phyloP scores from a whole-genome alignment of 768 basidiomycete species.

The Mycena chlorophos region DNA sequence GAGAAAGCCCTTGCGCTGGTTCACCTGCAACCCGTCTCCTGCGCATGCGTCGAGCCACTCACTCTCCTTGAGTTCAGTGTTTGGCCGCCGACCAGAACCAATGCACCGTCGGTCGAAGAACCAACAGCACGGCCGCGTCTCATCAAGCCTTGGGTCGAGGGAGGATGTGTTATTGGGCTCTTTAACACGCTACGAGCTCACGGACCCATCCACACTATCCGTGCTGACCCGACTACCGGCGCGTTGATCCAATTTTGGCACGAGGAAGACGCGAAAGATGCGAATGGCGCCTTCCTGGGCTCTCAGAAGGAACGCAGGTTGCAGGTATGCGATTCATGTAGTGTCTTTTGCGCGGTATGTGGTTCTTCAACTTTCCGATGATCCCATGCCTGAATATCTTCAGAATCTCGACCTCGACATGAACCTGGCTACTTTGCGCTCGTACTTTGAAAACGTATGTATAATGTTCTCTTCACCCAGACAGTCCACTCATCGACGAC shows the following conservation, averaged over 20 bases:
- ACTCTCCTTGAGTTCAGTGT: conserved; percentile 3
- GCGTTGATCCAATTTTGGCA: conserved; percentile 22
- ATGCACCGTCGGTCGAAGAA: not conserved
- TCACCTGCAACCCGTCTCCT: conserved; percentile 9
- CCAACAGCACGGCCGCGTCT: conserved; percentile 9
- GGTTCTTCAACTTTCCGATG: not conserved
- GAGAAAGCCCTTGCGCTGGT: conserved; percentile 20
- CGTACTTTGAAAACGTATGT: not conserved
- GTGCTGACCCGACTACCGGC: conserved; percentile 11
- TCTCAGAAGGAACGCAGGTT: too few relatives aligned
- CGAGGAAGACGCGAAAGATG: conserved; percentile 15
- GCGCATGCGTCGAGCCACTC: not conserved
- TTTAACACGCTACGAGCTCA: conserved; percentile 15
- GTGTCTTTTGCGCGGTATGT: not conserved
- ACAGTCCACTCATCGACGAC: not conserved
- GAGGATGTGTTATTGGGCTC: conserved; percentile 6
- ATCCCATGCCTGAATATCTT: not conserved
- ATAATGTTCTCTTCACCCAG: not conserved
- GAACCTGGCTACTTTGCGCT: not conserved
- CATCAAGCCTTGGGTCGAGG: conserved; percentile 3
- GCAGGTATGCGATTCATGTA: not conserved
- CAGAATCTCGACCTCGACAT: not conserved
- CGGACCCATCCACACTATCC: conserved; percentile 14
- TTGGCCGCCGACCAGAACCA: not conserved
- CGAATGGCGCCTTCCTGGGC: too few relatives aligned